phyloP scores from a whole-genome alignment of 805 yeast genomes.

The Teunomyces cretensis region DNA sequence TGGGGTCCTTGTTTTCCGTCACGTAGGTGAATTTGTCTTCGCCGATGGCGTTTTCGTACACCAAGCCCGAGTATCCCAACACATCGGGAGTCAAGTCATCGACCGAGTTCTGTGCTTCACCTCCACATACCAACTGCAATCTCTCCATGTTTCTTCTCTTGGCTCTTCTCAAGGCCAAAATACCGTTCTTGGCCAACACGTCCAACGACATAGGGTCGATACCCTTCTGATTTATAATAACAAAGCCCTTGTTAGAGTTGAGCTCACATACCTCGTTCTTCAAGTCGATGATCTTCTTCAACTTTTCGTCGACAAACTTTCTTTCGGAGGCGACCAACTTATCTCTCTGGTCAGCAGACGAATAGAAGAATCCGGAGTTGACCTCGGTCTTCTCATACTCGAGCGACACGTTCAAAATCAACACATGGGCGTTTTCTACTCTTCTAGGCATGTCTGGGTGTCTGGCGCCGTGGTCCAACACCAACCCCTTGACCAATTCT shows the following conservation, averaged over 20 bases:
- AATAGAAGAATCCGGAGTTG: conserved; percentile 91
- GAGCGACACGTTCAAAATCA: conserved; percentile 88
- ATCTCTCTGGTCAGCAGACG: conserved; percentile 94
- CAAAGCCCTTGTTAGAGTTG: conserved; percentile 74
- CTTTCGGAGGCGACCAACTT: conserved; percentile 91
- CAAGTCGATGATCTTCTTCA: conserved; percentile 85
- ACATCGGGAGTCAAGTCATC: conserved; percentile 82
- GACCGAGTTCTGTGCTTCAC: conserved; percentile 95
- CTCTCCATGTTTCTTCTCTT: conserved; percentile 99
- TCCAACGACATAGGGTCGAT: conserved; percentile 98
- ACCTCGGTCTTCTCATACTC: conserved; percentile 98
- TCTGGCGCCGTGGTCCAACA: conserved; percentile 96
- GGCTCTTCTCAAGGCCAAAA: conserved; percentile 94
- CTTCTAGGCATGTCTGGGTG: conserved; percentile 98
- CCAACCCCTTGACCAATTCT: conserved; percentile 80
- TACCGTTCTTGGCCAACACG: conserved; percentile 87
- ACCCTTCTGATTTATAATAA: conserved; percentile 96
- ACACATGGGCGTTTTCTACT: conserved; percentile 77
- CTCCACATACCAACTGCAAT: conserved; percentile 92
- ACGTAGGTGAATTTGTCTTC: conserved; percentile 97
- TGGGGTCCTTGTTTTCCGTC: conserved; percentile 86
- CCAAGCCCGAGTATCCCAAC: conserved; percentile 86
- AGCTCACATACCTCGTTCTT: conserved; percentile 88
- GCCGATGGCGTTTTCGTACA: conserved; percentile 90
- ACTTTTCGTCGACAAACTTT: conserved; percentile 89